A percentile compares a stretch with the other conserved stretches of the same genome.
phyloP scores from a whole-genome alignment of 768 basidiomycete species.

The Termitomyces heimii region DNA sequence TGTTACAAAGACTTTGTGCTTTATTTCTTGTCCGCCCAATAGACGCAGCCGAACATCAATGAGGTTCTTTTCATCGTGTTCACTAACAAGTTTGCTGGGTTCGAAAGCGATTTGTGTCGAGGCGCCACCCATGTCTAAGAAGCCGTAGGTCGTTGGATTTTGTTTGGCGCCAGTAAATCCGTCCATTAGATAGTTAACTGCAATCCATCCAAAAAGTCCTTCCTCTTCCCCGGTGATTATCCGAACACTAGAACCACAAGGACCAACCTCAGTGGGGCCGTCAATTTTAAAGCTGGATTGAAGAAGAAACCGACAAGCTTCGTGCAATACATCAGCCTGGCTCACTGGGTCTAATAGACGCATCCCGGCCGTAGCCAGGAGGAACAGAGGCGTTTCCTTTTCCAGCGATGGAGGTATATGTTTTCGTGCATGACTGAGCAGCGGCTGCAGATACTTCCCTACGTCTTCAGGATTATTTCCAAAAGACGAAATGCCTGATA shows the following conservation, averaged over 20 bases:
- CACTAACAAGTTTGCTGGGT: conserved; percentile 53
- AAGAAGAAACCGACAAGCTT: conserved; percentile 72
- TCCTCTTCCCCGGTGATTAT: conserved; percentile 99
- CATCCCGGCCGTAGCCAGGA: conserved; percentile 98
- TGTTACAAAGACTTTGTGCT: conserved; percentile 93
- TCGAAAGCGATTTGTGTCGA: conserved; percentile 99
- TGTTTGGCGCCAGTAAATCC: conserved; percentile 63
- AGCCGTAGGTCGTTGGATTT: conserved; percentile 86
- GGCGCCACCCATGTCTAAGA: conserved; percentile 98
- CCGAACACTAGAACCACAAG: conserved; percentile 88
- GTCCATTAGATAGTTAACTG: conserved; percentile 98
- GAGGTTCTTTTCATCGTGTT: conserved; percentile 52
- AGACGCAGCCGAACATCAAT: conserved; percentile 78
- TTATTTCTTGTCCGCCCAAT: conserved; percentile 79
- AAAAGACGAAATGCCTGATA: conserved; percentile 81
- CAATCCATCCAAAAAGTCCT: conserved; percentile 97
- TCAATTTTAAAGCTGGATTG: conserved; percentile 82
- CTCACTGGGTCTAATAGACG: conserved; percentile 68
- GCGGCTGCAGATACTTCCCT: conserved; percentile 71
- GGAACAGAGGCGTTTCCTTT: conserved; percentile 80
- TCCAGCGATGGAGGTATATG: conserved; percentile 87
- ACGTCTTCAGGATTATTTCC: conserved; percentile 63
- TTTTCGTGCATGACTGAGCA: conserved; percentile 75
- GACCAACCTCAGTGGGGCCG: conserved; percentile 55
- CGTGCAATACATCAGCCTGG: conserved; percentile 66